phyloP scores from a whole-genome alignment of 164 flowering plant species.

The Tetrastigma voinierianum region DNA sequence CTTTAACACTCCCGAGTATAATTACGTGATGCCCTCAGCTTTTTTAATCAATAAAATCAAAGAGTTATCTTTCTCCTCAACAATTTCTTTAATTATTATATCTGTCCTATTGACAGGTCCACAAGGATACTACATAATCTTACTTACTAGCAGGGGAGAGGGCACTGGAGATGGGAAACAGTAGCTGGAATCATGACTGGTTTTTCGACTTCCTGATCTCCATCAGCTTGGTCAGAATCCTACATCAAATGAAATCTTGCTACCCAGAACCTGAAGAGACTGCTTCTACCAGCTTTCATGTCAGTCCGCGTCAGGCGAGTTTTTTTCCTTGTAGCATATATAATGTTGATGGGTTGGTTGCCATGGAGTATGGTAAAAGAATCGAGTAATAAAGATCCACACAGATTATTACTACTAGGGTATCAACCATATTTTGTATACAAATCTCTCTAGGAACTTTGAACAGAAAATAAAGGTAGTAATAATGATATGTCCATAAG shows the following conservation, averaged over 20 bases:
- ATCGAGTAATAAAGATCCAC: slow-evolving; percentile 35
- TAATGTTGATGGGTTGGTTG: slow-evolving; percentile 61
- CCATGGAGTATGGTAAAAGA: slow-evolving; percentile 47
- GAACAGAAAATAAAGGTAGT: no score
- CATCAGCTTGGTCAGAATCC: slow-evolving; percentile 29
- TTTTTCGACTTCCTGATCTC: slow-evolving; percentile 43
- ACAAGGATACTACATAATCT: slow-evolving; percentile 27
- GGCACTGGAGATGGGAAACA: slow-evolving; percentile 33
- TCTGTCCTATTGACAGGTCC: slow-evolving; percentile 34
- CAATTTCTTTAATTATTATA: no score
- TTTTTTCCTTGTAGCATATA: slow-evolving; percentile 54
- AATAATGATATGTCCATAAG: no score
- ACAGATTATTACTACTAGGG: slow-evolving; percentile 9
- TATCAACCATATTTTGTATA: slow-evolving; percentile 13
- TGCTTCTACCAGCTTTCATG: slow-evolving; percentile 10
- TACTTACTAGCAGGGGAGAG: slow-evolving; percentile 23
- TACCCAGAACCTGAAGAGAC: slow-evolving; percentile 13
- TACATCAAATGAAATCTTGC: slow-evolving; percentile 25
- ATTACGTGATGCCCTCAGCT: no score
- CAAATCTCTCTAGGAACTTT: no score
- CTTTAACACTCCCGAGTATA: no score
- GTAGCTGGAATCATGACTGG: slow-evolving; percentile 53
- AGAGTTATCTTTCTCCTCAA: no score
- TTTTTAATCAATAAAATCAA: no score
- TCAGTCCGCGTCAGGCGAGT: slow-evolving; percentile 26